A percentile compares a stretch with the other conserved stretches of the same genome.
These are phyloP conservation scores for Boehmeria nivea DNA, from an alignment of 306 rosid species.

Conservation along the genomic window DNA sequence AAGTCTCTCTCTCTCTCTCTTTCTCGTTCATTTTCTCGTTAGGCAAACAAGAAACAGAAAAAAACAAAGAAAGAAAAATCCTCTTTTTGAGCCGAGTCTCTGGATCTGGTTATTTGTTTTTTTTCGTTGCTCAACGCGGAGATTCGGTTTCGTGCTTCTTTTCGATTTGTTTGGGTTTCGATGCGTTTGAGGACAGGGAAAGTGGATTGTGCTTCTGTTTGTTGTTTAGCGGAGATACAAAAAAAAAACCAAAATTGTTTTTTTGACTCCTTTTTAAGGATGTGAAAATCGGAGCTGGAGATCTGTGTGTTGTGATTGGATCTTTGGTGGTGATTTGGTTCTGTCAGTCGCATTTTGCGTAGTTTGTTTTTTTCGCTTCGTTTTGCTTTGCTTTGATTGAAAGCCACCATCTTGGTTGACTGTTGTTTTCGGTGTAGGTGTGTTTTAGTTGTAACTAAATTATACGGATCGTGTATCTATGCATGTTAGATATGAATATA, in stretches of 20 bases:
- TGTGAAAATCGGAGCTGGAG: background rate
- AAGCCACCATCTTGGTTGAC: conserved; percentile 1
- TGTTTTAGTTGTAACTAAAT: background rate
- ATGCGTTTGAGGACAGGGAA: background rate
- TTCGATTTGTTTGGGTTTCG: conserved; percentile 10
- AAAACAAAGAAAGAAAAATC: background rate
- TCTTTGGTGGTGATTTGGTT: background rate
- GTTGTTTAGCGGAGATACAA: conserved; percentile 2
- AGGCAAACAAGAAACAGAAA: too few relatives aligned
- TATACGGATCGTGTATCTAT: background rate
- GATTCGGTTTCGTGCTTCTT: conserved; percentile 10
- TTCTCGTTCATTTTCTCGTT: too few relatives aligned
- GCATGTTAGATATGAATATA: background rate
- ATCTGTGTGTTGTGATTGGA: conserved; percentile 21
- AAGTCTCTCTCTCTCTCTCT: too few relatives aligned
- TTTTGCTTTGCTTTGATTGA: background rate
- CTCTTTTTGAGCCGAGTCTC: background rate
- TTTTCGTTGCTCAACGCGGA: background rate
- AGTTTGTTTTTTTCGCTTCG: too few relatives aligned
- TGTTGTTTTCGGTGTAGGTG: conserved; percentile 5
- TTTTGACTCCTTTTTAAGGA: background rate
- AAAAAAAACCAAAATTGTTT: background rate
- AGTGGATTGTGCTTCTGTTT: conserved; percentile 8
- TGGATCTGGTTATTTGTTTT: conserved; percentile 21
- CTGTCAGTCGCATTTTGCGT: background rate